Conservation (phyloP, 2,329 filamentous ascomycete genomes). For the Colletotrichum spaethianum region DNA sequence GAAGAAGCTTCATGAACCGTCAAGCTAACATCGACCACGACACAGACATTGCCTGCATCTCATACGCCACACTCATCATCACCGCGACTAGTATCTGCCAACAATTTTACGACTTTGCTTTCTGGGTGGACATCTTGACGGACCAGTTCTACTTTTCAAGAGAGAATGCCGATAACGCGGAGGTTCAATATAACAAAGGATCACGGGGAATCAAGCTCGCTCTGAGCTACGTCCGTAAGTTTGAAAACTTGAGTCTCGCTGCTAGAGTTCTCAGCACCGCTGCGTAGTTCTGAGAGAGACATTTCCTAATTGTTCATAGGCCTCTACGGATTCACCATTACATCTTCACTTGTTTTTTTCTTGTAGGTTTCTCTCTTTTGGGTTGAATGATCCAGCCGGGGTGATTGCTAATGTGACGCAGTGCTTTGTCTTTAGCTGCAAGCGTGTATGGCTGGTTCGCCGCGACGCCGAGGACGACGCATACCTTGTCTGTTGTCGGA, state of each 20-base stretch:
- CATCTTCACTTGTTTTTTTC: constrained; percentile 38
- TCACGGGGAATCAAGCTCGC: constrained; percentile 35
- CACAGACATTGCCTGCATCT: constrained; percentile 36
- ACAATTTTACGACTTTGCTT: constrained; percentile 35
- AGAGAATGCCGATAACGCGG: constrained; percentile 27
- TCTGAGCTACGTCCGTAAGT: constrained; percentile 31
- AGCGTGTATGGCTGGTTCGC: constrained; percentile 40
- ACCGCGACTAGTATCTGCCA: constrained; percentile 30
- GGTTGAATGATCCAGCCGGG: neutral
- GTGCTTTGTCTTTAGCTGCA: constrained; percentile 34
- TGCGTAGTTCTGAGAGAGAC: neutral
- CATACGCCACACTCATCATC: constrained; percentile 29
- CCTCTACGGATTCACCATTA: constrained; percentile 30
- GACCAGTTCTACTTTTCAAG: constrained; percentile 37
- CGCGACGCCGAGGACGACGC: constrained; percentile 28
- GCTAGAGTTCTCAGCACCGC: too few relatives aligned
- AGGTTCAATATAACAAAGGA: constrained; percentile 34
- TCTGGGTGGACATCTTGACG: constrained; percentile 33
- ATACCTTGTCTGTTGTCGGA: constrained; percentile 32
- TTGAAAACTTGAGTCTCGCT: neutral
- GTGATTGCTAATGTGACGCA: neutral
- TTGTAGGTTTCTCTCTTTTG: constrained; percentile 5
- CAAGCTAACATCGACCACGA: neutral
- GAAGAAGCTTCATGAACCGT: neutral
- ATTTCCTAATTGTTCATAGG: neutral